Conservation (phyloP, 305 asterid species). For the Euphrasia arctica region DNA sequence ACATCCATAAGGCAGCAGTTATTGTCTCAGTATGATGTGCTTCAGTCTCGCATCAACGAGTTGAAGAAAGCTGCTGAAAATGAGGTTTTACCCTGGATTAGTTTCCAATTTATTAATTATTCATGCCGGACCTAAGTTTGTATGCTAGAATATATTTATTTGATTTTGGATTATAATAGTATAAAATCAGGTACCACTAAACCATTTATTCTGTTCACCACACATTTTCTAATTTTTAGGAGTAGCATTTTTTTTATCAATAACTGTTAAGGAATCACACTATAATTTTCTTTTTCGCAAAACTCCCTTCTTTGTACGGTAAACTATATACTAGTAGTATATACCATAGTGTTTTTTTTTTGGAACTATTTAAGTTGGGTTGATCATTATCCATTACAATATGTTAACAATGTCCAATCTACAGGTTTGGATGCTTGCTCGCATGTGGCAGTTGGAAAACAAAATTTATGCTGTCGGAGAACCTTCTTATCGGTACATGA, state of each 20-base stretch:
- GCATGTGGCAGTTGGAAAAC: slow-evolving; percentile 94
- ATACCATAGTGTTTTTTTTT: not conserved
- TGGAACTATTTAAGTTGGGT: slow-evolving; percentile 6
- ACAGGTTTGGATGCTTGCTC: slow-evolving; percentile 96
- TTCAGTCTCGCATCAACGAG: slow-evolving; percentile 90
- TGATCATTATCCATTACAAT: slow-evolving; percentile 16
- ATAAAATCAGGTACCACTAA: not conserved
- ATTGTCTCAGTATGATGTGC: slow-evolving; percentile 82
- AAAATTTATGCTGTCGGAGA: slow-evolving; percentile 92
- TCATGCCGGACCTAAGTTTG: not conserved
- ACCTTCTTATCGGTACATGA: slow-evolving; percentile 76
- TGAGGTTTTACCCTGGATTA: slow-evolving; percentile 51
- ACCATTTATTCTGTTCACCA: slow-evolving; percentile 11
- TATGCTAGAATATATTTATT: slow-evolving; percentile 1
- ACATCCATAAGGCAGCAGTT: slow-evolving; percentile 76
- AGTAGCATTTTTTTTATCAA: slow-evolving; percentile 15
- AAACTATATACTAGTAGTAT: not conserved
- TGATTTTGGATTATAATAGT: not conserved
- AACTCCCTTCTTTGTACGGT: slow-evolving; percentile 3
- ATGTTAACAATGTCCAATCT: slow-evolving; percentile 9
- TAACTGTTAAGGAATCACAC: slow-evolving; percentile 10
- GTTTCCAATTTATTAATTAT: not conserved
- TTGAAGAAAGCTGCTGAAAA: slow-evolving; percentile 80
- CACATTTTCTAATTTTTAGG: not conserved
- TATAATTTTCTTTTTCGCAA: not conserved